A percentile compares a stretch with the other conserved stretches of the same genome.
phyloP scores from a whole-genome alignment of 495 filamentous ascomycete species.

The Podospora pseudocomata region DNA sequence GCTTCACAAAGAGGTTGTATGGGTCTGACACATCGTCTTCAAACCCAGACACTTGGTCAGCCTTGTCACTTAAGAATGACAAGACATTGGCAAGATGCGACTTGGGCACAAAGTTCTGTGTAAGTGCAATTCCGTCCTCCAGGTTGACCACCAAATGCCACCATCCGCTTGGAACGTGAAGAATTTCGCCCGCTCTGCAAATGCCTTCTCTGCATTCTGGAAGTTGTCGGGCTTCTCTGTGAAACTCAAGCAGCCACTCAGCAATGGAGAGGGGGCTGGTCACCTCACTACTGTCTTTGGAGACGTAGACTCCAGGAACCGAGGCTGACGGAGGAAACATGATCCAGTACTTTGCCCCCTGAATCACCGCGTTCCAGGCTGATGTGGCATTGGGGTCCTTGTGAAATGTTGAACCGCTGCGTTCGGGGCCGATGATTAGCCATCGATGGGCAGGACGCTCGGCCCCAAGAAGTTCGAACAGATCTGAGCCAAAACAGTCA shows the following conservation, averaged over 20 bases:
- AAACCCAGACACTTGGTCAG: constrained; percentile 85
- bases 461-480: constrained; percentile 76
- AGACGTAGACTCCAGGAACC: constrained; percentile 85
- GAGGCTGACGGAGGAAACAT: constrained; percentile 65
- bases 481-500: constrained; percentile 79
- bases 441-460: constrained; percentile 85
- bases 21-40: constrained; percentile 67
- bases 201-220: constrained; percentile 83
- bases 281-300: constrained; percentile 88
- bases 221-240: constrained; percentile 75
- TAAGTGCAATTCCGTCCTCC: constrained; percentile 78
- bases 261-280: constrained; percentile 93
- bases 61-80: constrained; percentile 76
- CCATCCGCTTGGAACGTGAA: constrained; percentile 92
- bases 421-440: constrained; percentile 86
- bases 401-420: constrained; percentile 94
- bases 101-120: constrained; percentile 91
- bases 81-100: constrained; percentile 70
- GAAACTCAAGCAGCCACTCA: constrained; percentile 91
- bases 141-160: constrained; percentile 96
- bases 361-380: constrained; percentile 93
- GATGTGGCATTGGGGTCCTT: constrained; percentile 70
- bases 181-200: constrained; percentile 79
- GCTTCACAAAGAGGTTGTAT: constrained; percentile 69
- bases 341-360: constrained; percentile 96